Evolutionary conservation across 441 rosid species (phyloP), one percentile per base, ranked within the genome.

Genomic region (Rhodomyrtus psidioides): DNA sequence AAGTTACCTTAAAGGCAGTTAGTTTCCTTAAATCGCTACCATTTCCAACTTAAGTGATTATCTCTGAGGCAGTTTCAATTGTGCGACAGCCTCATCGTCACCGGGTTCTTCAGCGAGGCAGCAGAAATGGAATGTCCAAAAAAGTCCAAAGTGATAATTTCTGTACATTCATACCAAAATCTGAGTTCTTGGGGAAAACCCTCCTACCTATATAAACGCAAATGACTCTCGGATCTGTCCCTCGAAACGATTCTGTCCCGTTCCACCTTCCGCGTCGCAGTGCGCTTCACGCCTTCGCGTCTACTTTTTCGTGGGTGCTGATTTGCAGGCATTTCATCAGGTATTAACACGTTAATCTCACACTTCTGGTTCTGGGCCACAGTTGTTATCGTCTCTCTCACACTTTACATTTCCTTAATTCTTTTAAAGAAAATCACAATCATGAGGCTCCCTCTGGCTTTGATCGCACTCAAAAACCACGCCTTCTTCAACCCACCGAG

Each of bases 281-380:
- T 87, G 55, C 55, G 82, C 62, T 84, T 59, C 75, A 86, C 44
- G 83, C 82, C 51, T 65, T n/a, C 8, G 60, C 53, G 60, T 53
- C 85, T 84, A 4, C 34, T 53, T 53, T 26, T 42, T 24, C 42
- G 59, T 34, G 65, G 83, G 84, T 44, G 89, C 86, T 59, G 87
- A 55, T 58, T 60, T 84, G 34, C 53, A 85, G 89, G 86, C 90
- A 56, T 53, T 62, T 65, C 76, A 55, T 82, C 86, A 88, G 89
- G 90, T 70, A 85, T n/a, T 5, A 54, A 34, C 89, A 90, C 56
- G 85, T 90, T 86, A 49, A 84, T 83, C 60, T 54, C n/a, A 2
- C 75, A 30, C 55, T 87, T 70, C 81, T 70, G 51, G 81, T 87
- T 70, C 81, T 70, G 51, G 81, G 16, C n/a, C 53, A 6, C 82